Conservation (phyloP, 176 grass and related monocot species). For the Musa troglodytarum region DNA sequence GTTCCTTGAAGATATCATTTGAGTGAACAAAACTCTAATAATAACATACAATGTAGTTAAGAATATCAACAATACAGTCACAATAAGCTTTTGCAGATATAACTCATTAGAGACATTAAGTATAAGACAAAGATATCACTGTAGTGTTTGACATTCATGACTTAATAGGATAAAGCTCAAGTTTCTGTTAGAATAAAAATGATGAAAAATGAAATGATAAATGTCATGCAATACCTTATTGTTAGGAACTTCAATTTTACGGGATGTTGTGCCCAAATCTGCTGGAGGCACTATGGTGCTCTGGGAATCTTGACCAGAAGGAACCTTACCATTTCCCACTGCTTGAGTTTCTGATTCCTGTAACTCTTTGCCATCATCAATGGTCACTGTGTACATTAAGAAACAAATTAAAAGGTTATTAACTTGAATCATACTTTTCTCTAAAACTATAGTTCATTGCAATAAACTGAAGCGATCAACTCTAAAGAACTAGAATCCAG, state of each 20-base stretch:
- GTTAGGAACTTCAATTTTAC: constrained; percentile 76
- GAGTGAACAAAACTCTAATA: too few species aligned
- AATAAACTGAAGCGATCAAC: not conserved
- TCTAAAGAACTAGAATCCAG: not conserved
- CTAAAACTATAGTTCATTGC: not conserved
- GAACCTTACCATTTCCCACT: constrained; percentile 14
- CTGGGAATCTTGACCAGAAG: constrained; percentile 8
- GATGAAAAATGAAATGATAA: not conserved
- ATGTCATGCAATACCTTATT: constrained; percentile 42
- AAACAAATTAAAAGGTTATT: not conserved
- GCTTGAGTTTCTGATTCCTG: not conserved
- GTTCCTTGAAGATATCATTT: too few species aligned
- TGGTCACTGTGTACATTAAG: not conserved
- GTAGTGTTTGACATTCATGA: too few species aligned
- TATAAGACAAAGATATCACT: too few species aligned
- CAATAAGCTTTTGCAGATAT: too few species aligned
- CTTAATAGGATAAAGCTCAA: not conserved
- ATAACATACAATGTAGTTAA: too few species aligned
- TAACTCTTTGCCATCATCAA: not conserved
- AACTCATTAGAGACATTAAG: too few species aligned
- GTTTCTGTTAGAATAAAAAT: not conserved
- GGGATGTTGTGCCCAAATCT: constrained; percentile 19
- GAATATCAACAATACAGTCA: too few species aligned
- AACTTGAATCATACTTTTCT: too few species aligned
- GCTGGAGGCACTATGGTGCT: not conserved